Percentiles rank a stretch among this genome's conserved stretches.
These are phyloP conservation scores for Calocybe gambosa DNA, from an alignment of 1,284 basidiomycete genomes.

Conservation along the genomic window DNA sequence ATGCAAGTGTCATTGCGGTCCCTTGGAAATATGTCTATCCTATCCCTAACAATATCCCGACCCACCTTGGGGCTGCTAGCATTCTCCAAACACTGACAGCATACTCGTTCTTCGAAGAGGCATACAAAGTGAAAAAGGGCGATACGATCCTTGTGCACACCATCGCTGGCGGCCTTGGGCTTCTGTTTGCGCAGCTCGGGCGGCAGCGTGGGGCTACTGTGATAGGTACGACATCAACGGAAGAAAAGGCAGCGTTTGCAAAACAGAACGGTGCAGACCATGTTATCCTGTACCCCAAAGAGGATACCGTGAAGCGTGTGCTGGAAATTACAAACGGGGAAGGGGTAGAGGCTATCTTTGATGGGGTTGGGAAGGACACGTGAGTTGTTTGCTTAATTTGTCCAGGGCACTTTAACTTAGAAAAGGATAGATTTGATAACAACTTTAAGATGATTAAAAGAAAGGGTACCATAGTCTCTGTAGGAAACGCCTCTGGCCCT, in stretches of 20 bases:
- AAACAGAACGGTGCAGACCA: constrained; percentile 79
- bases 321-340: constrained; percentile 75
- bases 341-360: constrained; percentile 85
- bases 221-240: constrained; percentile 90
- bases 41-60: constrained; percentile 55
- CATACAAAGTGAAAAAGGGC: constrained; percentile 75
- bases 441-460: constrained; percentile 78
- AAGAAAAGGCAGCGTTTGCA: constrained; percentile 82
- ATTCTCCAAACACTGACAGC: constrained; percentile 81
- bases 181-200: constrained; percentile 58
- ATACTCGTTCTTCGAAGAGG: constrained; percentile 74
- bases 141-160: constrained; percentile 82
- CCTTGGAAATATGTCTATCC: constrained; percentile 60
- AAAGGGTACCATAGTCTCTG: constrained; percentile 82
- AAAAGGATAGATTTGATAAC: constrained; percentile 59
- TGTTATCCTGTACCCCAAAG: constrained; percentile 76
- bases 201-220: constrained; percentile 78
- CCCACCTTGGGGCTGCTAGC: constrained; percentile 61
- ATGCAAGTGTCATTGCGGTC: constrained; percentile 74
- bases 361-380: constrained; percentile 94
- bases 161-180: constrained; percentile 75
- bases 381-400: constrained; percentile 30
- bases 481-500: constrained; percentile 88
- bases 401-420: neutral
- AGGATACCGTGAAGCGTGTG: constrained; percentile 69